Evolutionary conservation across 2,329 filamentous ascomycete species (phyloP), one percentile per base, ranked within the genome.

Genomic region (Aureobasidium pullulans): DNA sequence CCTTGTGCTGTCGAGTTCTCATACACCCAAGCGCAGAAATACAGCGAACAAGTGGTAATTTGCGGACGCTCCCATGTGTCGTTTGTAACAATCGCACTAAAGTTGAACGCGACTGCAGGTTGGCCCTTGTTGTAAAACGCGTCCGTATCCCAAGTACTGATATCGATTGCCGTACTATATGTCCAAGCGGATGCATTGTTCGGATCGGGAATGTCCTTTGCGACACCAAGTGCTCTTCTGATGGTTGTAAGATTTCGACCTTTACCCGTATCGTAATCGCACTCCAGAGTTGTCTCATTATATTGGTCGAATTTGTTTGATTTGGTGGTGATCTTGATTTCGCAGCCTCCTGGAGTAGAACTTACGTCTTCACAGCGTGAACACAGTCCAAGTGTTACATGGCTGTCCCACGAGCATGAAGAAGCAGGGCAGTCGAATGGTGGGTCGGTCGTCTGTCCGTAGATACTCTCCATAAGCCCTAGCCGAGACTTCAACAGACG

Each of bases 1-100:
- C 49, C 49, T 40, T 40, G 16, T 0, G 49, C 49, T 15, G 29
- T 52, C 9, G 49, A 52, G 7, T 52, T 34, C 8, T 52, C 36
- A 28, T 52, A 52, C 4, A 52, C 34, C 49, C 49, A 52, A 2
- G 49, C 49, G 15, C 49, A 52, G 15, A n/a, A 52, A 1, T 40
- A 7, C 6, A 52, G 6, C 4, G 49, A 19, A 40, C 49, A 52
- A 1, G 49, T 52, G 19, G 49, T 52, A 36, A 52, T 40, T 11
- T 52, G 49, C n/a, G 49, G 49, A n/a, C 36, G 49, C 9, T 31
- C 36, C 49, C 49, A 52, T 3, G 49, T 52, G 19, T 52, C 49
- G 7, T 52, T 52, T 6, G 49, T 31, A 2, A 52, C 36, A 6
- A 52, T 31, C 2, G 13, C 49, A 7, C 49, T 52, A 5, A 52